phyloP scores from a whole-genome alignment of 441 rosid genomes.

The Dalechampia spathulata region DNA sequence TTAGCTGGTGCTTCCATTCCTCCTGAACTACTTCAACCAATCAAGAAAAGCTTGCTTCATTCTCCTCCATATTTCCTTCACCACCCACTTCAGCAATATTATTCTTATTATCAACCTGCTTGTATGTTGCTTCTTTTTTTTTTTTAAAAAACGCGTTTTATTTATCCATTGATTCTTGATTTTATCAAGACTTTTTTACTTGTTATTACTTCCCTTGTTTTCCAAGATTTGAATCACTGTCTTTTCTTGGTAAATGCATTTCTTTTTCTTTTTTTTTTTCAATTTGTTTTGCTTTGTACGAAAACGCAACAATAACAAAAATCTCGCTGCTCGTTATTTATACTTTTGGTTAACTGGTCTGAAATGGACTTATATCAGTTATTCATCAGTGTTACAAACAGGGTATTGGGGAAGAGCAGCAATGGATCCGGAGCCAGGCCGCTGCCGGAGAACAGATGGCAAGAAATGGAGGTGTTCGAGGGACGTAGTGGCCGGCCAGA shows the following conservation, averaged over 20 bases:
- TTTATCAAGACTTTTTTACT: not conserved
- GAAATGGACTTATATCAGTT: too few relatives aligned
- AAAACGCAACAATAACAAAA: not conserved
- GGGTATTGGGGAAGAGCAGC: slow-evolving; percentile 82
- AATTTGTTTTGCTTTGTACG: not conserved
- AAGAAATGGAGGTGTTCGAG: slow-evolving; percentile 99
- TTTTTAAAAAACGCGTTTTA: not conserved
- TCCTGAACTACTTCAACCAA: slow-evolving; percentile 68
- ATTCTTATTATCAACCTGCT: slow-evolving; percentile 62
- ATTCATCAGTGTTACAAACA: slow-evolving; percentile 35
- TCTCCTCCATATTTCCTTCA: slow-evolving; percentile 52
- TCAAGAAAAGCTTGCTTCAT: slow-evolving; percentile 65
- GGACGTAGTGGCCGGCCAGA: slow-evolving; percentile 79
- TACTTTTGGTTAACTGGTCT: too few relatives aligned
- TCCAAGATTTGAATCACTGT: not conserved
- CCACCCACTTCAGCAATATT: slow-evolving; percentile 45
- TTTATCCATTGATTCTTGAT: too few relatives aligned
- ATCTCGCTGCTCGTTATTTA: not conserved
- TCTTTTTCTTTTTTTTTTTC: not conserved
- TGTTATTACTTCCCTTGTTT: not conserved
- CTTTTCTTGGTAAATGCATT: slow-evolving; percentile 10
- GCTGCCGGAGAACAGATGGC: slow-evolving; percentile 95
- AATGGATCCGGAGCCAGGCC: slow-evolving; percentile 95
- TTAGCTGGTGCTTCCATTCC: slow-evolving; percentile 74
- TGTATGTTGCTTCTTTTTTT: slow-evolving; percentile 32